Conservation (phyloP, 1,284 basidiomycete genomes). For the Hortiboletus rubellus region DNA sequence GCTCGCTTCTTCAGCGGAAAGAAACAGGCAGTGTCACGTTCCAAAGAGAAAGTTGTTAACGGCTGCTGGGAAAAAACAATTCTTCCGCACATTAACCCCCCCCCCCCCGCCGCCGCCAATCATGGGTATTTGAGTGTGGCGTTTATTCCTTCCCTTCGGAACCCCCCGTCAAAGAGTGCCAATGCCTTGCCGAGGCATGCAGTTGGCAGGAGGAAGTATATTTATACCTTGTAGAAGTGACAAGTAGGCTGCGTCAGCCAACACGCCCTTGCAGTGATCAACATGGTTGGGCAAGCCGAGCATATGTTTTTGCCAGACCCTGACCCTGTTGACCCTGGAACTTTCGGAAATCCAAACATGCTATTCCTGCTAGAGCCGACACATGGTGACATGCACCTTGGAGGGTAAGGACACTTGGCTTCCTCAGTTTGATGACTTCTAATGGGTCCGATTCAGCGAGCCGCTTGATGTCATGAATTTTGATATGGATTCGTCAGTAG, state of each 20-base stretch:
- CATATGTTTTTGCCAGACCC: background rate
- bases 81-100: too few relatives aligned
- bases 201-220: background rate
- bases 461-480: background rate
- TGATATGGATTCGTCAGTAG: conserved; percentile 4
- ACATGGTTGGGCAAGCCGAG: background rate
- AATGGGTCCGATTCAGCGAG: background rate
- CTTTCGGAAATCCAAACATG: too few relatives aligned
- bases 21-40: background rate
- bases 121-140: background rate
- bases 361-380: background rate
- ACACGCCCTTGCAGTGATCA: too few relatives aligned
- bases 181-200: conserved; percentile 1
- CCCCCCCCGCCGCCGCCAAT: too few relatives aligned
- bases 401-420: background rate
- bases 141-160: background rate
- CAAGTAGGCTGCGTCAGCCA: too few relatives aligned
- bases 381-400: background rate
- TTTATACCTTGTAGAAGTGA: background rate
- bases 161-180: conserved; percentile 1
- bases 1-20: background rate
- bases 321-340: background rate
- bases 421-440: background rate
- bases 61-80: background rate
- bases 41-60: background rate